Percentiles rank a stretch among this genome's conserved stretches.
phyloP scores from a whole-genome alignment of 139 green algal genomes.

The Limnomonas spitsbergensis region DNA sequence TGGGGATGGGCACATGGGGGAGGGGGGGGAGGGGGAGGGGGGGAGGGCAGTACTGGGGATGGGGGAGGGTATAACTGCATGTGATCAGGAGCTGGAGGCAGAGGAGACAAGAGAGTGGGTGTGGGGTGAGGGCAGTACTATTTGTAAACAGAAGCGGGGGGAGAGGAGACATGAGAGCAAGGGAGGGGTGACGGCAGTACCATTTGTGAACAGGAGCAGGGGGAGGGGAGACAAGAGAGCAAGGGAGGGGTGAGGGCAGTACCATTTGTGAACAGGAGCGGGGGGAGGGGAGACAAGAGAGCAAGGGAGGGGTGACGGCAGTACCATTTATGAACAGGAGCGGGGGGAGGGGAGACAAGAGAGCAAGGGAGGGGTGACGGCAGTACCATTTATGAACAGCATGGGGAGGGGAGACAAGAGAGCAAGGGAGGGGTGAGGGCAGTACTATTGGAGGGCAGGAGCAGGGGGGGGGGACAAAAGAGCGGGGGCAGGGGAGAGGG shows the following conservation, averaged over 20 bases:
- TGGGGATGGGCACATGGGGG: not conserved
- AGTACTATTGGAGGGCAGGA: not conserved
- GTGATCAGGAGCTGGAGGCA: not conserved
- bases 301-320: not conserved
- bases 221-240: constrained; percentile 33
- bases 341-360: not conserved
- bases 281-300: not conserved
- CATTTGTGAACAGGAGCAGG: not conserved
- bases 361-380: too few relatives aligned
- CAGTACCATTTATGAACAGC: not conserved
- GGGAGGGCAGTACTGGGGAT: not conserved
- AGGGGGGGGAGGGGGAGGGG: not conserved
- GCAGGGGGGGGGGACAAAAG: not conserved
- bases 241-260: not conserved
- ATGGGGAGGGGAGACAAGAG: not conserved
- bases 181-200: not conserved
- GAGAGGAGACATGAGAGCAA: not conserved
- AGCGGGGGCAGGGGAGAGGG: not conserved
- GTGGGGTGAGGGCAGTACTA: not conserved
- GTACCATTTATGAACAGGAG: not conserved
- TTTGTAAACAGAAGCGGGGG: not conserved
- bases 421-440: not conserved
- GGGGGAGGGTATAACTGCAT: not conserved
- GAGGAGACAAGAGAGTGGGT: not conserved
- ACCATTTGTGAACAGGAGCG: not conserved